Conservation (phyloP, 2,329 filamentous ascomycete species). For the Aspergillus luchuensis region DNA sequence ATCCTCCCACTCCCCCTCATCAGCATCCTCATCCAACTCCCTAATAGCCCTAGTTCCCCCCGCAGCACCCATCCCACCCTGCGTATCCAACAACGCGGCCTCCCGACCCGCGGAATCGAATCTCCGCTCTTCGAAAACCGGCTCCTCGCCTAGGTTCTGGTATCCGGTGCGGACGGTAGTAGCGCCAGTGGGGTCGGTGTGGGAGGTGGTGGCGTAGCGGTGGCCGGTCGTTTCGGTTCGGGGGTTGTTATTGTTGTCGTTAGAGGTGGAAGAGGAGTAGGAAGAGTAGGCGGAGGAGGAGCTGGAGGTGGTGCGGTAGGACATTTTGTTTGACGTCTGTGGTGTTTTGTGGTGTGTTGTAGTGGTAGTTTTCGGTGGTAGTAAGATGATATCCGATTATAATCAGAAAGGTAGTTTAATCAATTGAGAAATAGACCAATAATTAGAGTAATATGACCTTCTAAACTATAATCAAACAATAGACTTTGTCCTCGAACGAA, state of each 20-base stretch:
- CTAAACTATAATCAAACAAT: neutral
- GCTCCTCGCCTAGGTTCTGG: slow-evolving; percentile 5
- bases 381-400: neutral
- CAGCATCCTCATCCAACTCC: neutral
- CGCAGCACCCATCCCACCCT: neutral
- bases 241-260: neutral
- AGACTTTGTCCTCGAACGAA: too few relatives aligned
- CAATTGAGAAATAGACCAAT: too few relatives aligned
- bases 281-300: slow-evolving; percentile 4
- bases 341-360: too few relatives aligned
- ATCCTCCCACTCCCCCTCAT: neutral
- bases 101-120: neutral
- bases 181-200: neutral
- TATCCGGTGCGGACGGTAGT: slow-evolving; percentile 3
- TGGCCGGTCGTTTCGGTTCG: neutral
- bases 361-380: neutral
- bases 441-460: too few relatives aligned
- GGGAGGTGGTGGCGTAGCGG: neutral
- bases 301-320: slow-evolving; percentile 4
- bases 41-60: neutral
- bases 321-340: slow-evolving; percentile 3
- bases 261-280: neutral
- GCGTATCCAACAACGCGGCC: neutral
- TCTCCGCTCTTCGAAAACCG: slow-evolving; percentile 5
- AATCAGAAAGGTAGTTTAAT: neutral